Conservation (phyloP, 2,329 filamentous ascomycete genomes). For the Metarhizium sp. region DNA sequence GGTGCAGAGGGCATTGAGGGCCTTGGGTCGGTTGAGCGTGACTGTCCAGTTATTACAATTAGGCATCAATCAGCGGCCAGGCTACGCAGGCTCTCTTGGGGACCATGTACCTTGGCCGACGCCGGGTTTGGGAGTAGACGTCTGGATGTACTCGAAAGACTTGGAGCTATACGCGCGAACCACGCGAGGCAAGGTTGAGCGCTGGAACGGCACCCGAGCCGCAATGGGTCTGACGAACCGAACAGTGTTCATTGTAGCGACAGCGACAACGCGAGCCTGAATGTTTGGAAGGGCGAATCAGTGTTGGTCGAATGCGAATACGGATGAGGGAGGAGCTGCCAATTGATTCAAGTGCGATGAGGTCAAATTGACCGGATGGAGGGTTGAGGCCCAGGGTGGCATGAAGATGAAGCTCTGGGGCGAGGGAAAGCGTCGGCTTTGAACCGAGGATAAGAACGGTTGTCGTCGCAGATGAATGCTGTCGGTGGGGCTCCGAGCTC, state of each 20-base stretch:
- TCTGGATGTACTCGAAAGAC: slow-evolving; percentile 72
- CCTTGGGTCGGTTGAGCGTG: slow-evolving; percentile 87
- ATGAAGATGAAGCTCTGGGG: not conserved
- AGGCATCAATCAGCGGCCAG: slow-evolving; percentile 4
- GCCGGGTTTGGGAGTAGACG: slow-evolving; percentile 75
- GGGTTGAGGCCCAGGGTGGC: not conserved
- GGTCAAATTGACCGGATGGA: not conserved
- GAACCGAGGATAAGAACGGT: slow-evolving; percentile 14
- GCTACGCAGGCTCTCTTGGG: not conserved
- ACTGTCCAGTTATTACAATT: slow-evolving; percentile 41
- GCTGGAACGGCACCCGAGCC: slow-evolving; percentile 35
- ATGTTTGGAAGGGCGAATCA: not conserved
- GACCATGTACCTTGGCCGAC: slow-evolving; percentile 69
- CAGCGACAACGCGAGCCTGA: not conserved
- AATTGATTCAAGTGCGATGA: not conserved
- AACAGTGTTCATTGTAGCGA: slow-evolving; percentile 38
- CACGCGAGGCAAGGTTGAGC: slow-evolving; percentile 46
- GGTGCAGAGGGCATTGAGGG: slow-evolving; percentile 86
- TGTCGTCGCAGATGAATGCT: too few relatives aligned
- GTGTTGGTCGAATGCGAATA: not conserved
- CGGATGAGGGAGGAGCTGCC: slow-evolving; percentile 1
- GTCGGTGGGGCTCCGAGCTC: too few relatives aligned
- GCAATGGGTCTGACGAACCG: slow-evolving; percentile 52
- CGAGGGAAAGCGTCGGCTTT: slow-evolving; percentile 21
- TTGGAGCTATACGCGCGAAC: slow-evolving; percentile 43